Evolutionary conservation across 225 moss, liverwort and hornwort species (phyloP), one percentile per base, ranked within the genome.

Genomic region (Sphagnum contortum): DNA sequence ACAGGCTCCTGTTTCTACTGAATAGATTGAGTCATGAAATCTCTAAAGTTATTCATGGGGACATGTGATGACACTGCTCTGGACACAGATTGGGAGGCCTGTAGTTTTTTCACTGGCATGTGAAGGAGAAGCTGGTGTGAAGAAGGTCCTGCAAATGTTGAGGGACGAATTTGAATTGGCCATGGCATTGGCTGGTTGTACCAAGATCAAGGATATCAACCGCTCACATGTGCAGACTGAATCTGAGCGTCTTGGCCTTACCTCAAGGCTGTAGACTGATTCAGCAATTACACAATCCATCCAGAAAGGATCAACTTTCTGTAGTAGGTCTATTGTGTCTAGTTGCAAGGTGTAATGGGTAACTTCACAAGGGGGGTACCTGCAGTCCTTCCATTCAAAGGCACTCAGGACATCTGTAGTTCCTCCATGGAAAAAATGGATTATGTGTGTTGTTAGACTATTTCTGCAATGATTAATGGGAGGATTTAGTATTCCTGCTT

Each of bases 181-280:
- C 50, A 85, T 94, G 94, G 67, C 85, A 54, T 61, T 91, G 76
- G 87, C 94, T 0, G 94, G 94, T 49, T 83, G 87, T 68, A 82
- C 85, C 0, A 85, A 76, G 49, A 87, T 94, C 62, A 74, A 75
- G 6, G 94, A 94, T 8, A 94, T 94, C 77, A 91, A 76, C 61
- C 94, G 94, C 48, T 8, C 79, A 2, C 94, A 94, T 3, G 89
- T 94, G 52, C 85, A 85, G 72, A 91, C 91, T n/a, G 93, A 93
- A 63, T 60, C 71, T 4, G 91, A 99, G 85, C 82, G 93, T 53
- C 12, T 85, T 55, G 80, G 93, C 55, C 10, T 87, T 54, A 78
- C 74, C 46, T 67, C 87, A 59, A 83, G 75, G 74, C 51, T 87
- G 75, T 87, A 74, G 64, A 71, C 9, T 45, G 5, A 2, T 9